These are phyloP conservation scores for Bonia amplexicaulis DNA, from an alignment of 176 grass and related monocot species.

Conservation along the genomic window DNA sequence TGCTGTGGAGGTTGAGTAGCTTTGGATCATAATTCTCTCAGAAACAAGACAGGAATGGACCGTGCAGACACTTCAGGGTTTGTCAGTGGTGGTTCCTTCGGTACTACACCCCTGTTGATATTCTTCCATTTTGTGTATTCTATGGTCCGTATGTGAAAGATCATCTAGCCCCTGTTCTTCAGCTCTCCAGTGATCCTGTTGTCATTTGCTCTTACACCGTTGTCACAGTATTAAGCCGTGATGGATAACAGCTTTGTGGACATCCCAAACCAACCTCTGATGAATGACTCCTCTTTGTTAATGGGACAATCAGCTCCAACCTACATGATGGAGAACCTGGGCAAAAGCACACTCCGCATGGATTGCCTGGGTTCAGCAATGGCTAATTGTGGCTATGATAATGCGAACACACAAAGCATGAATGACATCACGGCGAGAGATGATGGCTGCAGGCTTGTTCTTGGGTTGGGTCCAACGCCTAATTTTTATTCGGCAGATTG, in stretches of 20 bases:
- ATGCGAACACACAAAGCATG: conserved; percentile 12
- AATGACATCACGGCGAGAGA: conserved; percentile 38
- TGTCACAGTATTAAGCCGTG: not conserved
- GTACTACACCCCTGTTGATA: conserved; percentile 38
- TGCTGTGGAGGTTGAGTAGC: conserved; percentile 10
- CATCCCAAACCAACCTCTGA: conserved; percentile 17
- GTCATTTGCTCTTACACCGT: not conserved
- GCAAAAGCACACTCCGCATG: conserved; percentile 35
- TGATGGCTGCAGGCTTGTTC: conserved; percentile 62
- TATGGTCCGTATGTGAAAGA: conserved; percentile 24
- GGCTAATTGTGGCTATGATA: conserved; percentile 6
- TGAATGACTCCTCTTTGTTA: conserved; percentile 23
- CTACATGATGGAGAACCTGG: conserved; percentile 35
- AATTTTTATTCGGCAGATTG: conserved; percentile 52
- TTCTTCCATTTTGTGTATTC: conserved; percentile 61
- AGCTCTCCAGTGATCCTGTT: conserved; percentile 6
- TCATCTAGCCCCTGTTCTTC: not conserved
- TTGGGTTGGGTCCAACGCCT: conserved; percentile 74
- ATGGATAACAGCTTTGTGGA: conserved; percentile 34
- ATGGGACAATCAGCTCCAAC: conserved; percentile 22
- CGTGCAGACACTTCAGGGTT: conserved; percentile 62
- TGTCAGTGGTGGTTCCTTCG: conserved; percentile 57
- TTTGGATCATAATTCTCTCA: conserved; percentile 19
- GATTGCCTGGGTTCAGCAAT: conserved; percentile 35
- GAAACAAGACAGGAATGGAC: conserved; percentile 34